Conservation (phyloP, 2,329 filamentous ascomycete genomes). For the Colletotrichum chrysophilum region DNA sequence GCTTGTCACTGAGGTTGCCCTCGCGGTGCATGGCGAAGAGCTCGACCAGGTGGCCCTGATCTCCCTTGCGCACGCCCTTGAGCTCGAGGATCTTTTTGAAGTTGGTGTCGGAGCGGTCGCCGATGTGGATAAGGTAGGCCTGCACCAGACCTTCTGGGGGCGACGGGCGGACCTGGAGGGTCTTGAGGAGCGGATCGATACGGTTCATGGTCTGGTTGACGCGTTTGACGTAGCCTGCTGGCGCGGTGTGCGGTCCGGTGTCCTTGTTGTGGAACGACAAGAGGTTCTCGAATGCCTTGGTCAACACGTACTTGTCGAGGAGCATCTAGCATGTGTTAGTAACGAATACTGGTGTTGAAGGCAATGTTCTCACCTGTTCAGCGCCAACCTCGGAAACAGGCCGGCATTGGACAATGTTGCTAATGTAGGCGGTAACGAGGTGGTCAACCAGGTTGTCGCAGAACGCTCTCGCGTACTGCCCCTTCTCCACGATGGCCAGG, state of each 20-base stretch:
- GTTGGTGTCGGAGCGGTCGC: constrained; percentile 89
- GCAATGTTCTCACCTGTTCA: constrained; percentile 69
- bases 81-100: constrained; percentile 96
- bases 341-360: background rate
- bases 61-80: constrained; percentile 86
- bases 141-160: constrained; percentile 95
- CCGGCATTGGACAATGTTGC: constrained; percentile 84
- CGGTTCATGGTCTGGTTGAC: constrained; percentile 84
- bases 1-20: constrained; percentile 71
- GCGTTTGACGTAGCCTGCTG: constrained; percentile 78
- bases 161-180: constrained; percentile 88
- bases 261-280: constrained; percentile 65
- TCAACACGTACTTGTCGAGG: constrained; percentile 90
- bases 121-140: constrained; percentile 97
- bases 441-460: constrained; percentile 95
- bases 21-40: constrained; percentile 84
- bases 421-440: constrained; percentile 78
- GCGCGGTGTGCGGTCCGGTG: constrained; percentile 42
- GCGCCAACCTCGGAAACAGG: constrained; percentile 94
- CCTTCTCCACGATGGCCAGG: constrained; percentile 80
- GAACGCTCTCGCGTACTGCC: constrained; percentile 92
- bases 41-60: constrained; percentile 84
- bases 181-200: constrained; percentile 93
- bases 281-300: constrained; percentile 77
- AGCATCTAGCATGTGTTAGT: constrained; percentile 71